Evolutionary conservation across 2,329 filamentous ascomycete genomes (phyloP).

Genomic region (Aureobasidium pullulans): DNA sequence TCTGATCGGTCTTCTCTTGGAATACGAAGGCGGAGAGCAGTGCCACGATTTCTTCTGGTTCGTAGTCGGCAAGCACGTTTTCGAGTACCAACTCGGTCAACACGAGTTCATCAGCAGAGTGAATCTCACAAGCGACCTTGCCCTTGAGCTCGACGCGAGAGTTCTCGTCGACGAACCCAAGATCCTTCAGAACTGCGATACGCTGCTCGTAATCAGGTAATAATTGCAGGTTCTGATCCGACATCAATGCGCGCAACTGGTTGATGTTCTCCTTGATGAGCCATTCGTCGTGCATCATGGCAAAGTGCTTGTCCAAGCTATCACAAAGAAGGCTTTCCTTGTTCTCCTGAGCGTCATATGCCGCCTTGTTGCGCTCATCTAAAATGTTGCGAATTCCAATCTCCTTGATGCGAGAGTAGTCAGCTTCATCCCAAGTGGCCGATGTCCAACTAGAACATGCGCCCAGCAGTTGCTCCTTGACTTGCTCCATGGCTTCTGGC

Average conservation of each 20-base stretch:
- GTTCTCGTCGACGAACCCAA: constrained; percentile 83
- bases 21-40: constrained; percentile 93
- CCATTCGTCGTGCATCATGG: constrained; percentile 96
- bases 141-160: constrained; percentile 91
- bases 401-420: constrained; percentile 75
- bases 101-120: constrained; percentile 92
- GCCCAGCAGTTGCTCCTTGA: constrained; percentile 60
- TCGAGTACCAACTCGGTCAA: constrained; percentile 93
- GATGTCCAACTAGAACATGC: constrained; percentile 68
- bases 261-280: constrained; percentile 89
- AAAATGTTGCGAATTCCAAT: constrained; percentile 73
- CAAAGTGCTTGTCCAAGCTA: constrained; percentile 82
- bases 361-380: constrained; percentile 60
- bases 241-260: constrained; percentile 79
- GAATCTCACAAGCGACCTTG: constrained; percentile 97
- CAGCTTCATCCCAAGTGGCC: constrained; percentile 73
- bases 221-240: constrained; percentile 91
- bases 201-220: constrained; percentile 96
- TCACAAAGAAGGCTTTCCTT: constrained; percentile 60
- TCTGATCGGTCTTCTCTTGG: constrained; percentile 85
- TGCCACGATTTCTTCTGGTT: constrained; percentile 92
- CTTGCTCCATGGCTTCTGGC: constrained; percentile 47
- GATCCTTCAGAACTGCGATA: constrained; percentile 81
- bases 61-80: constrained; percentile 90
- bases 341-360: constrained; percentile 55